These are phyloP conservation scores for Teratosphaeria nubilosa DNA, from an alignment of 2,329 filamentous ascomycete species.

Conservation along the genomic window DNA sequence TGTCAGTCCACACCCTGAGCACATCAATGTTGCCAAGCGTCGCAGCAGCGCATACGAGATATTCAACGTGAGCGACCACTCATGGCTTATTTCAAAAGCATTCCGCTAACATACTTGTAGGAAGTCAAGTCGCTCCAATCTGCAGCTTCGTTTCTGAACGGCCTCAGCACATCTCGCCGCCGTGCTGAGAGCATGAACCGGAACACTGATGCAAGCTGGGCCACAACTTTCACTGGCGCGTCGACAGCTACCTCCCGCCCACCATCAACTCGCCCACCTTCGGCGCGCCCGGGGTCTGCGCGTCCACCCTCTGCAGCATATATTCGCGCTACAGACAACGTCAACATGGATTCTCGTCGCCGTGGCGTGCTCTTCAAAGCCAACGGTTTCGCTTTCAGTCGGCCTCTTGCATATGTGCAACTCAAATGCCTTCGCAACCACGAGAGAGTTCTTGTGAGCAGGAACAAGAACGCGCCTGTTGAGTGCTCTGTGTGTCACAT, in stretches of 20 bases:
- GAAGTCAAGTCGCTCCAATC: constrained; percentile 25
- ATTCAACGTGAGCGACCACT: constrained; percentile 19
- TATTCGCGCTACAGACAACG: constrained; percentile 13
- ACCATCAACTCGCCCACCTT: constrained; percentile 6
- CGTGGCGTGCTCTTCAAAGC: constrained; percentile 23
- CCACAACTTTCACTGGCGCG: constrained; percentile 3
- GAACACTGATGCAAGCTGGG: constrained; percentile 2
- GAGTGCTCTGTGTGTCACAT: constrained; percentile 26
- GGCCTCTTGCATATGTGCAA: constrained; percentile 18
- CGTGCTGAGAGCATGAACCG: constrained; percentile 19
- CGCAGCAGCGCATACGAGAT: constrained; percentile 24
- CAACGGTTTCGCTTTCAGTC: constrained; percentile 23
- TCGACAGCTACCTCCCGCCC: constrained; percentile 2
- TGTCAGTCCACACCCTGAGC: constrained; percentile 9
- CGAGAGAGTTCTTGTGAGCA: constrained; percentile 15
- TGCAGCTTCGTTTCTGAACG: constrained; percentile 24
- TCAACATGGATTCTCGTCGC: constrained; percentile 17
- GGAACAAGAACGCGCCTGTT: constrained; percentile 23
- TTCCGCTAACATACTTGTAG: constrained; percentile 7
- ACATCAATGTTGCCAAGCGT: constrained; percentile 16
- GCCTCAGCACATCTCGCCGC: constrained; percentile 21
- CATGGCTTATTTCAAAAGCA: neutral
- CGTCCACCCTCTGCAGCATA: constrained; percentile 11
- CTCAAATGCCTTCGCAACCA: constrained; percentile 22
- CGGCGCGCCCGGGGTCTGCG: constrained; percentile 4